Base-by-base conservation (phyloP, 306 rosid genomes). In the Fagus crenata region DNA sequence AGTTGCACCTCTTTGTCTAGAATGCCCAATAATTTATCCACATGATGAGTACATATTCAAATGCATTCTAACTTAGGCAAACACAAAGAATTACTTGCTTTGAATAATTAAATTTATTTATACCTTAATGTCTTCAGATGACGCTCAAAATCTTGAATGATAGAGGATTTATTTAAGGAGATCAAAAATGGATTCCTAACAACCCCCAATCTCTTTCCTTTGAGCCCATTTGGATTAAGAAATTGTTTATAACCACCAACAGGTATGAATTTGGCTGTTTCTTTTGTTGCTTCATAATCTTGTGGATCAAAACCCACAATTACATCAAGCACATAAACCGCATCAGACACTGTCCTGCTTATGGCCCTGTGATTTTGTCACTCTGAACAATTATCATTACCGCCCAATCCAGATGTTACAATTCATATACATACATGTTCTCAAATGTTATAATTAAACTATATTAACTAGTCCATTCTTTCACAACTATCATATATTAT, bases 281-380 rank as follows among this genome's bases (percentile, higher is more conserved):
- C 75, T 46, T 41, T 61, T 63, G 93, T 90, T 56, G 92, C 90
- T 36, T 82, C 87, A n/a, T 4, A 83, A 76, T 89, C 93, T 76
- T 74, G 78, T 12, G 83, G 85, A 43, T 91, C 93, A 70, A 81
- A 81, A 53, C 97, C 98, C 65, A 65, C 92, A 69, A 88, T 93
- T 11, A 75, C 88, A 53, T 91, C 95, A 59, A 91, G 92, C 75
- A 91, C 92, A 72, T 81, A 81, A 61, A 89, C 92, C 22, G 92
- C 93, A 80, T 93, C 98, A 1, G 95, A 85, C 33, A 91, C 95
- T 53, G 90, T 89, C 76, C 94, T 90, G 61, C 93, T 69, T 69
- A 93, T 85, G 14, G 97, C 88, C 81, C 96, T 91, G 82, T 53
- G 1, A 63, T 63, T 49, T 32, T 53, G 15, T 72, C 31, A 31